phyloP scores from a whole-genome alignment of 257 asterid genomes.

The Solanum corneliomulleri region DNA sequence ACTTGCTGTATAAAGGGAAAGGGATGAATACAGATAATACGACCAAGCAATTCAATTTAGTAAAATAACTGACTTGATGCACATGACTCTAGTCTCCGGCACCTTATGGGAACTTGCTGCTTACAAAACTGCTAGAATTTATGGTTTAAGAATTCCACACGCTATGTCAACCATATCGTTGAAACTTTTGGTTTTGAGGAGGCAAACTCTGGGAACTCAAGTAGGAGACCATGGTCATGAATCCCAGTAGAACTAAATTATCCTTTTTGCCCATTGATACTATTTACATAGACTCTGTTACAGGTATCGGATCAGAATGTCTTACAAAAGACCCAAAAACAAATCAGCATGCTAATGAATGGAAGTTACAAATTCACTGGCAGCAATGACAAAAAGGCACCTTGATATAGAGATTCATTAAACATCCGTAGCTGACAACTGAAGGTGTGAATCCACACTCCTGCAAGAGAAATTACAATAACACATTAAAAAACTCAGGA shows the following conservation, averaged over 20 bases:
- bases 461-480: slow-evolving; percentile 21
- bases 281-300: not conserved
- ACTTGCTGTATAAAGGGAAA: not conserved
- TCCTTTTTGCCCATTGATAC: not conserved
- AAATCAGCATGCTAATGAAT: not conserved
- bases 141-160: not conserved
- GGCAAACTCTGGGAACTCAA: not conserved
- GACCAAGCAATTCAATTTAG: not conserved
- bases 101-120: not conserved
- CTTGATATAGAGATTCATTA: slow-evolving; percentile 83
- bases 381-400: slow-evolving; percentile 15
- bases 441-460: slow-evolving; percentile 91
- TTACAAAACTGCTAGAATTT: not conserved
- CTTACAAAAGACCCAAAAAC: not conserved
- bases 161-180: not conserved
- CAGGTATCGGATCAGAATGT: not conserved
- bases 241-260: not conserved
- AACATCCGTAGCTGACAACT: slow-evolving; percentile 82
- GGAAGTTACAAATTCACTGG: not conserved
- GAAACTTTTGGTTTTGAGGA: not conserved
- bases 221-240: not conserved
- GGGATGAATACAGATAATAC: not conserved
- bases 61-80: not conserved
- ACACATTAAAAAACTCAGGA: not conserved
- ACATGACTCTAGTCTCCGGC: not conserved